Conservation (phyloP, 495 filamentous ascomycete species). For the Tuber brumale region DNA sequence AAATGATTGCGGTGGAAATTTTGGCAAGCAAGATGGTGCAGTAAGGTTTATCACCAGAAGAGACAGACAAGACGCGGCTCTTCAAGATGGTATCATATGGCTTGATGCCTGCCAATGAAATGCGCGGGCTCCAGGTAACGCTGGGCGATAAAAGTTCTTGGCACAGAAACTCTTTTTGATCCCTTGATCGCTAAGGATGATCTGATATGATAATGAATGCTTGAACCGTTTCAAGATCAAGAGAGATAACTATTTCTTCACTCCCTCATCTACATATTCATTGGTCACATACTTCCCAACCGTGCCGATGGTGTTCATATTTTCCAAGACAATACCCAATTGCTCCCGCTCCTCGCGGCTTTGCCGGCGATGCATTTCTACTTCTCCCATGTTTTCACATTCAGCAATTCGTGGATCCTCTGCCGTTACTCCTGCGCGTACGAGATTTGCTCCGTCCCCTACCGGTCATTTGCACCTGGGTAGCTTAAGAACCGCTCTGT, state of each 20-base stretch:
- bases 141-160: neutral
- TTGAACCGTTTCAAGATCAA: neutral
- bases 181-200: neutral
- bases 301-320: neutral
- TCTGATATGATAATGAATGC: neutral
- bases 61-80: neutral
- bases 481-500: slow-evolving; percentile 82
- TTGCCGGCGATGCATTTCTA: slow-evolving; percentile 19
- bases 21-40: neutral
- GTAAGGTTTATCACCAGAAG: neutral
- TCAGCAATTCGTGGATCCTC: neutral
- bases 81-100: neutral
- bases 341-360: slow-evolving; percentile 2
- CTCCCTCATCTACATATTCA: neutral
- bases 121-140: neutral
- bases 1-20: slow-evolving; percentile 1
- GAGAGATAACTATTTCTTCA: neutral
- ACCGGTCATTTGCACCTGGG: slow-evolving; percentile 92
- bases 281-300: neutral
- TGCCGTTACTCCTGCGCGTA: slow-evolving; percentile 59
- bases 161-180: neutral
- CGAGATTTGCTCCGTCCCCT: slow-evolving; percentile 91
- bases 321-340: neutral
- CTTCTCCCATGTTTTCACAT: neutral
- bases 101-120: neutral